These are phyloP conservation scores for Sungouiozyma ichnusensis DNA, from an alignment of 805 yeast species.

Conservation along the genomic window DNA sequence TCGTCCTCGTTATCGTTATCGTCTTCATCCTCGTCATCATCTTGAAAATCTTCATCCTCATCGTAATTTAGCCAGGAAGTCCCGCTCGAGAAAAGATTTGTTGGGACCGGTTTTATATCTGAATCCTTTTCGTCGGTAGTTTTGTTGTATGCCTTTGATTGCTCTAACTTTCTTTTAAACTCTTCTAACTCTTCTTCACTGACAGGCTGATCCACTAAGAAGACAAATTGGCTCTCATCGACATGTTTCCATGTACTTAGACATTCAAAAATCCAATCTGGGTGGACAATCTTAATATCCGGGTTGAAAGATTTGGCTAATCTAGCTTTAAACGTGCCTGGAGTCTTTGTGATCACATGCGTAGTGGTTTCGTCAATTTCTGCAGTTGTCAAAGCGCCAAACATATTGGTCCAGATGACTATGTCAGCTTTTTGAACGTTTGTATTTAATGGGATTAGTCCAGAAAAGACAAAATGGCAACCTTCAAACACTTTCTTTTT, in stretches of 20 bases:
- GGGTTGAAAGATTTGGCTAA: slow-evolving; percentile 60
- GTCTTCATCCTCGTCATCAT: slow-evolving; percentile 21
- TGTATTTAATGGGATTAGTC: slow-evolving; percentile 79
- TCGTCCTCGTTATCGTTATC: slow-evolving; percentile 19
- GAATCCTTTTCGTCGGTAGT: slow-evolving; percentile 25
- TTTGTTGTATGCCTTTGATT: slow-evolving; percentile 29
- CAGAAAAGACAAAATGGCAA: slow-evolving; percentile 68
- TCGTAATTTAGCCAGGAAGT: slow-evolving; percentile 27
- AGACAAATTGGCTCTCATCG: slow-evolving; percentile 47
- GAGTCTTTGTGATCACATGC: slow-evolving; percentile 74
- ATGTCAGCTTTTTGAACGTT: slow-evolving; percentile 69
- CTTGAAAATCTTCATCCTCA: slow-evolving; percentile 23
- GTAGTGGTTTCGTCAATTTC: slow-evolving; percentile 69
- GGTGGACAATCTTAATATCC: slow-evolving; percentile 65
- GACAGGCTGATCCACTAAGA: slow-evolving; percentile 41
- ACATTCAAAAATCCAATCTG: slow-evolving; percentile 88
- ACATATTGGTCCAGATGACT: slow-evolving; percentile 83
- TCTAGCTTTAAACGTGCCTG: slow-evolving; percentile 76
- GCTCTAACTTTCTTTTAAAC: slow-evolving; percentile 24
- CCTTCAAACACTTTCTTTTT: slow-evolving; percentile 59
- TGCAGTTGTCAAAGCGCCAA: slow-evolving; percentile 77
- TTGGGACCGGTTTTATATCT: slow-evolving; percentile 5
- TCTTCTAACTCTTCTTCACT: slow-evolving; percentile 33
- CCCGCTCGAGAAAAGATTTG: slow-evolving; percentile 21
- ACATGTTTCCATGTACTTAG: slow-evolving; percentile 67